phyloP scores from a whole-genome alignment of 1,284 basidiomycete species.

The Cystobasidium pallidum region DNA sequence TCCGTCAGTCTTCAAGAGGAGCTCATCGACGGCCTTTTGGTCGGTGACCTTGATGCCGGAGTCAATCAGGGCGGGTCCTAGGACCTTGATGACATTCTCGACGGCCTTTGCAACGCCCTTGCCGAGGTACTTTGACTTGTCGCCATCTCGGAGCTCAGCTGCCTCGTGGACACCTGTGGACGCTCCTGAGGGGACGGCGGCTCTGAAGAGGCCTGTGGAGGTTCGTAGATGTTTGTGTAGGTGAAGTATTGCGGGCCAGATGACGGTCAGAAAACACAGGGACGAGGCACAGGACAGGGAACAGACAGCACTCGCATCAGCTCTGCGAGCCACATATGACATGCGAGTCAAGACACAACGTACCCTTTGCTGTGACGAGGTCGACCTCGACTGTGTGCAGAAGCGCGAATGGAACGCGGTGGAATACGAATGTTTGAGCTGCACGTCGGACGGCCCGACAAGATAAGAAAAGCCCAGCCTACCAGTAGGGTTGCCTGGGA shows the following conservation, averaged over 20 bases:
- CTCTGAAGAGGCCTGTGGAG: constrained; percentile 80
- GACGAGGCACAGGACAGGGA: background rate
- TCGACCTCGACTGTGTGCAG: constrained; percentile 84
- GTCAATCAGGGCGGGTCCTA: constrained; percentile 87
- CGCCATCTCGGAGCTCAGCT: constrained; percentile 96
- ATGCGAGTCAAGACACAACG: too few species aligned
- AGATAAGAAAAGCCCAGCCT: background rate
- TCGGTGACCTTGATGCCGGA: constrained; percentile 82
- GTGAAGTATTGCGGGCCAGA: background rate
- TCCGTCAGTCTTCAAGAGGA: constrained; percentile 97
- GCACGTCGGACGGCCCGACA: background rate
- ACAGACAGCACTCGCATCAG: background rate
- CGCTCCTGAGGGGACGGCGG: constrained; percentile 95
- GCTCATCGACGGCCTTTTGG: constrained; percentile 96
- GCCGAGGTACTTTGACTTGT: constrained; percentile 90
- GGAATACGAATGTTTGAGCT: background rate
- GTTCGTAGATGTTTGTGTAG: constrained; percentile 22
- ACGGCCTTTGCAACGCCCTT: constrained; percentile 98
- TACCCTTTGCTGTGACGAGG: constrained; percentile 67
- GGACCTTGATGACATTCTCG: constrained; percentile 87
- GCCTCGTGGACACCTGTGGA: constrained; percentile 99
- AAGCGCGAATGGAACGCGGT: background rate
- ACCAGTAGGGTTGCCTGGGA: constrained; percentile 43
- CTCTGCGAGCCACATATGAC: too few species aligned
- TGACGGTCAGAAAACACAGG: background rate